Percentiles rank a stretch among this genome's conserved stretches.
These are phyloP conservation scores for Theileria annulata DNA, from an alignment of 169 alveolate genomes.

Conservation along the genomic window DNA sequence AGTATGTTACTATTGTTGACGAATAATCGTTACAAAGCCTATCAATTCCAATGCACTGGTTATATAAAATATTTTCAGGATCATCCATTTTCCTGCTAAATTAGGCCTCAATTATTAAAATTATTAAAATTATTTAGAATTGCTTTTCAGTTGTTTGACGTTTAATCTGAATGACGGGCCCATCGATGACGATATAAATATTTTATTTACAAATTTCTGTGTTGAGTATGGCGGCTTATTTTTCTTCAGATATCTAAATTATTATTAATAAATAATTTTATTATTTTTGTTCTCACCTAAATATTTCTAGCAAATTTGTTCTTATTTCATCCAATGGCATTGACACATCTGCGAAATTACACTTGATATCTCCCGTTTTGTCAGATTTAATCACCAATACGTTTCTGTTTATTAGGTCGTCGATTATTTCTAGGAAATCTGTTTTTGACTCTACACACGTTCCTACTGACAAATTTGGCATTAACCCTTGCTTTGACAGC, in stretches of 20 bases:
- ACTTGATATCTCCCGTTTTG: conserved; percentile 72
- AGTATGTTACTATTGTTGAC: conserved; percentile 47
- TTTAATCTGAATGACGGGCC: conserved; percentile 58
- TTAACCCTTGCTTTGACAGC: conserved; percentile 70
- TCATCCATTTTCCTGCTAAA: conserved; percentile 25
- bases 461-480: conserved; percentile 76
- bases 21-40: conserved; percentile 54
- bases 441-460: conserved; percentile 65
- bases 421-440: conserved; percentile 38
- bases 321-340: conserved; percentile 77
- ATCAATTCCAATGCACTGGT: conserved; percentile 61
- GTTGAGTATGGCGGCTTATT: conserved; percentile 57
- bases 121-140: not conserved
- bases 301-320: conserved; percentile 64
- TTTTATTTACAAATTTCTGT: conserved; percentile 28
- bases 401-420: conserved; percentile 40
- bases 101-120: not conserved
- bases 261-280: not conserved
- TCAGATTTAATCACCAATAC: conserved; percentile 65
- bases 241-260: conserved; percentile 20
- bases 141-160: conserved; percentile 41
- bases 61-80: conserved; percentile 36
- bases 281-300: conserved; percentile 21
- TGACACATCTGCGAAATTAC: conserved; percentile 78
- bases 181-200: conserved; percentile 61